Conservation (phyloP, 2,329 filamentous ascomycete species). For the Camillea tinctor region DNA sequence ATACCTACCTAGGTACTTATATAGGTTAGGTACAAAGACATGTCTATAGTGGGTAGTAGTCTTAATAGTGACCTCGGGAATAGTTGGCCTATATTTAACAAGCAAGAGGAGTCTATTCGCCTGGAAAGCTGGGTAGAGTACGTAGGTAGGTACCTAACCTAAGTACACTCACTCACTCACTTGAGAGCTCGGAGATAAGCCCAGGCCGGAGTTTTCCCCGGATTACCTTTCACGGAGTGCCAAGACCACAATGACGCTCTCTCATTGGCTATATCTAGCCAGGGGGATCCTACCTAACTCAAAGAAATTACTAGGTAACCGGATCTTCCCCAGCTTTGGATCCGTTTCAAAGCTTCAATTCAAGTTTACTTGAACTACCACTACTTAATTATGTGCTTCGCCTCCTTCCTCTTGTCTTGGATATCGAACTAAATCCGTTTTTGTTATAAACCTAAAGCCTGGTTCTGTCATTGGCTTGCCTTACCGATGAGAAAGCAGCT, state of each 20-base stretch:
- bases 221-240: not conserved
- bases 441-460: not conserved
- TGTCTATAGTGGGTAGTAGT: too few relatives aligned
- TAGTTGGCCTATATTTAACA: too few relatives aligned
- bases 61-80: too few relatives aligned
- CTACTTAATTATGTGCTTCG: too few relatives aligned
- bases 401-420: too few relatives aligned
- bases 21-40: too few relatives aligned
- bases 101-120: too few relatives aligned
- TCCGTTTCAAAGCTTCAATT: not conserved
- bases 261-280: not conserved
- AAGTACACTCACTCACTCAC: too few relatives aligned
- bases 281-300: not conserved
- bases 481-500: not conserved
- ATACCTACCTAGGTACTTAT: too few relatives aligned
- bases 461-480: not conserved
- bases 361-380: not conserved
- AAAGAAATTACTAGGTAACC: not conserved
- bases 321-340: not conserved
- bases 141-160: too few relatives aligned
- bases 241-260: not conserved
- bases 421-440: not conserved
- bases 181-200: too few relatives aligned
- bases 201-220: not conserved
- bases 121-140: too few relatives aligned